phyloP scores from a whole-genome alignment of 1,284 basidiomycete genomes.

The Melanopsichium pennsylvanicum region DNA sequence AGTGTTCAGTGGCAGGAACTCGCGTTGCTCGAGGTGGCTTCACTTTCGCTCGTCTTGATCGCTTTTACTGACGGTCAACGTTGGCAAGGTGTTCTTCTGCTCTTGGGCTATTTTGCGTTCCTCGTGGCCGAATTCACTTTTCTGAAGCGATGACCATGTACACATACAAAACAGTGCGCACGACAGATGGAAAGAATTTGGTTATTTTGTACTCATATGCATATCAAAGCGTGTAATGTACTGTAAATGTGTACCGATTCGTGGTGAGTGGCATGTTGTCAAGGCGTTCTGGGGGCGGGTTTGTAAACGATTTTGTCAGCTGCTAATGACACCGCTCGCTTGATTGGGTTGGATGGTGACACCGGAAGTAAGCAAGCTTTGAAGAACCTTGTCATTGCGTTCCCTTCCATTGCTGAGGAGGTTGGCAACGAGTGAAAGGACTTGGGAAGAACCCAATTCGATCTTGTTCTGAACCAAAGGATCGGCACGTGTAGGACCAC shows the following conservation, averaged over 20 bases:
- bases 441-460: slow-evolving; percentile 57
- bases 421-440: slow-evolving; percentile 40
- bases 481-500: slow-evolving; percentile 62
- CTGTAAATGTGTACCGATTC: too few species aligned
- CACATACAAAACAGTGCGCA: not conserved
- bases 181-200: too few species aligned
- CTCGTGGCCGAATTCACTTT: slow-evolving; percentile 44
- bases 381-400: slow-evolving; percentile 41
- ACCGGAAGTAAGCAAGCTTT: slow-evolving; percentile 40
- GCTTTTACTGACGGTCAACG: slow-evolving; percentile 40
- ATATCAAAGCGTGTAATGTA: too few species aligned
- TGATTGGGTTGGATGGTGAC: slow-evolving; percentile 31
- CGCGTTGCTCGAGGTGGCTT: slow-evolving; percentile 22
- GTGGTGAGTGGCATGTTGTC: too few species aligned
- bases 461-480: slow-evolving; percentile 50
- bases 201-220: not conserved
- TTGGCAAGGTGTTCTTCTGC: slow-evolving; percentile 42
- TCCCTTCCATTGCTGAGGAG: slow-evolving; percentile 33
- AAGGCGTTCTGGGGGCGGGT: too few species aligned
- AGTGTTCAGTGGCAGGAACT: slow-evolving; percentile 43
- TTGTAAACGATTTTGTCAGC: too few species aligned
- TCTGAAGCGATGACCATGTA: slow-evolving; percentile 16
- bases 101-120: slow-evolving; percentile 43
- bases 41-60: slow-evolving; percentile 43
- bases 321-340: slow-evolving; percentile 33